phyloP scores from a whole-genome alignment of 192 early-diverging fungal species.

The Rhizophagus prolifer region DNA sequence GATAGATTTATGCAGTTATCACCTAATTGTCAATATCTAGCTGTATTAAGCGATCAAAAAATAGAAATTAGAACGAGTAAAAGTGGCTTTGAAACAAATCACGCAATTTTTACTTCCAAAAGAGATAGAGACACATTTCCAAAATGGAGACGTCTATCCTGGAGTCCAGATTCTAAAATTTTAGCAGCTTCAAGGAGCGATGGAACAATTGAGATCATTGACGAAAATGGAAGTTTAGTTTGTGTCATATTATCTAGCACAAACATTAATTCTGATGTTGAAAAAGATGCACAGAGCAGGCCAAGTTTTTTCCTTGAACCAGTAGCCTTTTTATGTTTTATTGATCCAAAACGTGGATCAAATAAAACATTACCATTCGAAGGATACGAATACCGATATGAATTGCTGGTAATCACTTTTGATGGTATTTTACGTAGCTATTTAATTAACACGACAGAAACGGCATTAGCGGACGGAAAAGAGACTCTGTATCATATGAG shows the following conservation, averaged over 20 bases:
- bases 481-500: constrained; percentile 12
- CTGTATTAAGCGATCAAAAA: constrained; percentile 44
- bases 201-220: constrained; percentile 44
- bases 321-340: constrained; percentile 41
- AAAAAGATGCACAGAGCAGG: constrained; percentile 11
- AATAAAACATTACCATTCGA: constrained; percentile 31
- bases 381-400: constrained; percentile 51
- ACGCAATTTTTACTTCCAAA: constrained; percentile 37
- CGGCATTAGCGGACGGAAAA: constrained; percentile 14
- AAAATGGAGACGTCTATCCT: constrained; percentile 44
- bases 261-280: constrained; percentile 22
- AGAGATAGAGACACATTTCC: constrained; percentile 42
- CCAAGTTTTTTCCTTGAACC: constrained; percentile 43
- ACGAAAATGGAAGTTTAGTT: constrained; percentile 37
- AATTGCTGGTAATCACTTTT: constrained; percentile 53
- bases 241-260: constrained; percentile 37
- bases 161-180: constrained; percentile 46
- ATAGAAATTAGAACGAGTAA: constrained; percentile 43
- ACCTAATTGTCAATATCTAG: constrained; percentile 41
- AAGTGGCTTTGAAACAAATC: constrained; percentile 40
- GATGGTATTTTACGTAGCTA: constrained; percentile 55
- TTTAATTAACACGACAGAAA: constrained; percentile 47
- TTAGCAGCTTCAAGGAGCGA: constrained; percentile 42
- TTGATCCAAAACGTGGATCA: constrained; percentile 27
- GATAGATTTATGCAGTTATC: constrained; percentile 38